Percentiles rank a stretch among this genome's conserved stretches.
Evolutionary conservation across 2,329 filamentous ascomycete species (phyloP).

Genomic region (Sodiomyces alkalinus): DNA sequence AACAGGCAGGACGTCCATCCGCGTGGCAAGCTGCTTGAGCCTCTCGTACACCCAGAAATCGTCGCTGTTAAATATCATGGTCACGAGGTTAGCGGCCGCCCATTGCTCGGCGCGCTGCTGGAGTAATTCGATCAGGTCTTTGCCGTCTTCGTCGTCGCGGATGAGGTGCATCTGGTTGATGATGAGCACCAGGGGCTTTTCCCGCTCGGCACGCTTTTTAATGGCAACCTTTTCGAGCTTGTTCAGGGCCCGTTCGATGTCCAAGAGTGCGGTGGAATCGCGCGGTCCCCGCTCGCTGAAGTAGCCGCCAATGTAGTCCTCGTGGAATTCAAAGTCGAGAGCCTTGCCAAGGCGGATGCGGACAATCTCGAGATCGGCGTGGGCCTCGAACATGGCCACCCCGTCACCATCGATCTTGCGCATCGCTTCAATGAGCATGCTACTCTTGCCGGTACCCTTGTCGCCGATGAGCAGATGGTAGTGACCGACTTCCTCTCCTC

Average conservation of each 20-base stretch:
- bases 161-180: constrained; percentile 90
- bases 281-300: constrained; percentile 89
- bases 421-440: constrained; percentile 93
- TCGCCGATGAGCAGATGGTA: constrained; percentile 89
- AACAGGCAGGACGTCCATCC: constrained; percentile 87
- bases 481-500: constrained; percentile 57
- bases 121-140: constrained; percentile 81
- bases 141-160: constrained; percentile 82
- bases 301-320: constrained; percentile 92
- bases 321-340: constrained; percentile 90
- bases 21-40: constrained; percentile 78
- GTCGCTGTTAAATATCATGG: constrained; percentile 87
- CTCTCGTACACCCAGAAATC: constrained; percentile 98
- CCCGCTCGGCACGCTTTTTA: constrained; percentile 42
- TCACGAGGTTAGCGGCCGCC: constrained; percentile 83
- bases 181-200: constrained; percentile 72
- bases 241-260: constrained; percentile 94
- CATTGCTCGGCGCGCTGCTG: constrained; percentile 94
- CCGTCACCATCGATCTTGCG: constrained; percentile 78
- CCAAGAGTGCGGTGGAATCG: constrained; percentile 80
- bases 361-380: constrained; percentile 90
- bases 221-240: constrained; percentile 95
- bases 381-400: constrained; percentile 90
- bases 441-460: constrained; percentile 92
- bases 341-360: constrained; percentile 84